Evolutionary conservation across 805 yeast species (phyloP).

Genomic region (Yarrowia bubula): DNA sequence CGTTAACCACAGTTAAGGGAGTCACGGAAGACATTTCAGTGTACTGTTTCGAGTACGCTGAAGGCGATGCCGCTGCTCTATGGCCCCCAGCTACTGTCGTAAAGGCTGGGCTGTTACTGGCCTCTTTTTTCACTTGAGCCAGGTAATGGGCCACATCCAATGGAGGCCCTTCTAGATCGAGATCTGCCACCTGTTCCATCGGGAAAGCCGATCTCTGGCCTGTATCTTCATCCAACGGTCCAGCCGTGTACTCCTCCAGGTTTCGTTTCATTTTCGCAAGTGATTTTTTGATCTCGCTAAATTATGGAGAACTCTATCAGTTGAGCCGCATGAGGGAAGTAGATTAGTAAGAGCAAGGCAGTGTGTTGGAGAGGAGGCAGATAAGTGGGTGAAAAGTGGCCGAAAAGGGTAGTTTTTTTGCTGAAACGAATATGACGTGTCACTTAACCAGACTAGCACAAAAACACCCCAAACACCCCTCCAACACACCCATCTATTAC

Average conservation of each 20-base stretch:
- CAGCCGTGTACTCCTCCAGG: constrained; percentile 29
- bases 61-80: background rate
- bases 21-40: background rate
- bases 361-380: too few relatives aligned
- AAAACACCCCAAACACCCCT: background rate
- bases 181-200: constrained; percentile 14
- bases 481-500: background rate
- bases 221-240: constrained; percentile 34
- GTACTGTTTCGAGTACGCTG: constrained; percentile 5
- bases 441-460: background rate
- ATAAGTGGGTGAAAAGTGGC: too few relatives aligned
- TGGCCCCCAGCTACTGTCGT: background rate
- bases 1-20: constrained; percentile 6
- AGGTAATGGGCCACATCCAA: constrained; percentile 12
- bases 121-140: constrained; percentile 15
- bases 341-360: too few relatives aligned
- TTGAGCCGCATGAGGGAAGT: too few relatives aligned
- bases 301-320: too few relatives aligned
- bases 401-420: background rate
- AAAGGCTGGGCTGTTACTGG: constrained; percentile 1
- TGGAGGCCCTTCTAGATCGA: background rate
- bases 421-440: background rate
- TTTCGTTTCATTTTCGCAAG: background rate
- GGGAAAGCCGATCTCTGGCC: constrained; percentile 40
- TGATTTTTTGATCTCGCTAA: background rate